These are phyloP conservation scores for Xylariaceae sp. DNA, from an alignment of 2,329 filamentous ascomycete genomes.

Conservation along the genomic window DNA sequence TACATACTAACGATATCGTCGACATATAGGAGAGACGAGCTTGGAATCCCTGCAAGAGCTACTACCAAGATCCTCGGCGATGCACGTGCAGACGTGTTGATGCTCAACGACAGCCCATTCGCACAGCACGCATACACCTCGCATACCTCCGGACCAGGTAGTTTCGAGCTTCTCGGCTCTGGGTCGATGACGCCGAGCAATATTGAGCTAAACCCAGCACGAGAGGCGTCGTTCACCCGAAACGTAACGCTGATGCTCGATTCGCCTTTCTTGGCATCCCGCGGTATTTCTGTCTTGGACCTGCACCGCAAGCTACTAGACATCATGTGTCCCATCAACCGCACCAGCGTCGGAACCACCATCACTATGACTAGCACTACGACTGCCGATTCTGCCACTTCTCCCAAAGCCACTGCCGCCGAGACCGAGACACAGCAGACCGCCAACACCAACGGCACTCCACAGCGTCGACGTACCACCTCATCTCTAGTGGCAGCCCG, in stretches of 20 bases:
- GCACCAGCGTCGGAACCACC: background rate
- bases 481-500: background rate
- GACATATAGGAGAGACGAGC: slow-evolving; percentile 13
- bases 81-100: slow-evolving; percentile 22
- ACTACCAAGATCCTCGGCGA: slow-evolving; percentile 10
- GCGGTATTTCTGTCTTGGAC: slow-evolving; percentile 17
- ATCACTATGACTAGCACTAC: background rate
- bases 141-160: slow-evolving; percentile 13
- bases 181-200: slow-evolving; percentile 8
- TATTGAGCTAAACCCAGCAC: background rate
- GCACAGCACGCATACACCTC: slow-evolving; percentile 17
- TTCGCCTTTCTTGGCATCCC: slow-evolving; percentile 12
- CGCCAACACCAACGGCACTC: no score
- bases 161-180: slow-evolving; percentile 26
- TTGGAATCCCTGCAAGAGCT: slow-evolving; percentile 14
- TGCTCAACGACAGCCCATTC: slow-evolving; percentile 28
- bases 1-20: background rate
- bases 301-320: slow-evolving; percentile 27
- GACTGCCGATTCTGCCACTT: no score
- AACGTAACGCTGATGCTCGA: slow-evolving; percentile 22
- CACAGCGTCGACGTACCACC: background rate
- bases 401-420: no score
- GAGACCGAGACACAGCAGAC: no score
- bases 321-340: background rate
- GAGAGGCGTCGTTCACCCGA: slow-evolving; percentile 22